phyloP scores from a whole-genome alignment of 805 yeast genomes.

The Pichia cabralensis region DNA sequence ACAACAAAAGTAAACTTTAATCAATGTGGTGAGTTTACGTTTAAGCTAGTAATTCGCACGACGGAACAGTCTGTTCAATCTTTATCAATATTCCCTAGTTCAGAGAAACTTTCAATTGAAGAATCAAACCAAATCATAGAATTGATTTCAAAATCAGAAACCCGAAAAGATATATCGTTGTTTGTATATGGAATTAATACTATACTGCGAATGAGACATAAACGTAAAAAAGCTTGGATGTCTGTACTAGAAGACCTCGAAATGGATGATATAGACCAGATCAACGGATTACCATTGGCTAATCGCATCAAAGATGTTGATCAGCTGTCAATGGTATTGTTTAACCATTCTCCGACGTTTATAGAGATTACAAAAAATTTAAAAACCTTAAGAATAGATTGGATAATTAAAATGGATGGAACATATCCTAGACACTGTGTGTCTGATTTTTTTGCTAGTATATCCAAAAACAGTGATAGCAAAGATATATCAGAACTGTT shows the following conservation, averaged over 20 bases:
- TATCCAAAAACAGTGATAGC: constrained; percentile 8
- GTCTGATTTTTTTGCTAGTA: constrained; percentile 2
- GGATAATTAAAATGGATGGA: no score
- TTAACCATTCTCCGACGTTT: no score
- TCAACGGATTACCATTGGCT: no score
- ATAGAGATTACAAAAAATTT: no score
- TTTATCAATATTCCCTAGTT: not conserved
- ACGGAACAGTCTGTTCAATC: not conserved
- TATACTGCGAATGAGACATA: constrained; percentile 5
- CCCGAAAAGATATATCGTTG: not conserved
- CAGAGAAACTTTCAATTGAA: not conserved
- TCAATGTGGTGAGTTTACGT: not conserved
- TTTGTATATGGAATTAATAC: constrained; percentile 6
- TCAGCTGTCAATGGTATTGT: no score
- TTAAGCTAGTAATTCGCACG: no score
- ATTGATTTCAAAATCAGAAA: not conserved
- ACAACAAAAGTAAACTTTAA: constrained; percentile 1
- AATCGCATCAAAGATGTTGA: no score
- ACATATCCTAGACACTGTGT: no score
- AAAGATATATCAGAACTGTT: constrained; percentile 7
- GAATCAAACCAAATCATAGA: not conserved
- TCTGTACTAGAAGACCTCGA: constrained; percentile 1
- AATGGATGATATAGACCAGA: no score
- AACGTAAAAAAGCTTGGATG: constrained; percentile 2
- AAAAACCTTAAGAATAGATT: no score